Base-by-base conservation (phyloP, 1,284 basidiomycete species). In the Somion occarium region DNA sequence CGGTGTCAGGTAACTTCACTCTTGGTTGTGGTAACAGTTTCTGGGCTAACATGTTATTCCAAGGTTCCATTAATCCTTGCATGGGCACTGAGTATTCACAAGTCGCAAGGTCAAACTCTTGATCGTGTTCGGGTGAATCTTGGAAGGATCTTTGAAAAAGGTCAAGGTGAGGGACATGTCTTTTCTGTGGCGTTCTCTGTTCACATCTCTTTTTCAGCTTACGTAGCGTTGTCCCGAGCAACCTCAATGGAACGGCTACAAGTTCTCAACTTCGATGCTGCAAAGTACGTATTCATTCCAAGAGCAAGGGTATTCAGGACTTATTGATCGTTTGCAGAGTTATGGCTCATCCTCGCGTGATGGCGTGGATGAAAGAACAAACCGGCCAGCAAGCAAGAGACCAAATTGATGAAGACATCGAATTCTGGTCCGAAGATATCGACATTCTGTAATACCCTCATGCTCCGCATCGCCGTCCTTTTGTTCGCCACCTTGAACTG, bases 41-140 rank as follows among this genome's bases (percentile, higher is more conserved):
- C 20, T 47, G 18, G 11, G n/a, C 9, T 44, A n/a, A 3, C 42
- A 27, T 20, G n/a, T 34, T 15, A 15, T 34, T 34, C 30, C 7
- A 34, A 91, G 80, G 69, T 91, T 13, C 89, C 88, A 1, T 67
- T 93, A 20, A 91, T 92, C 48, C 72, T 91, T 2, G 82, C 88
- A 0, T 91, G 87, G 86, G 88, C 90, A 1, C 70, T 90, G 62
- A 89, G 87, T 52, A 84, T 94, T 20, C 92, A 93, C 67, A 94
- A 95, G 65, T 85, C 85, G 2, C 91, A 93, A 63, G 90, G 90
- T 0, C 90, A 92, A 65, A 93, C 86, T 0, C 66, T 94, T 18
- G 79, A 91, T 49, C 74, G 90, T 13, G 88, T 93, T 18, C 82
- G 82, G 53, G 81, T 91, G 1, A 78, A 90, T 61, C 70, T 91